phyloP scores from a whole-genome alignment of 768 basidiomycete species.

The Suillus subaureus region DNA sequence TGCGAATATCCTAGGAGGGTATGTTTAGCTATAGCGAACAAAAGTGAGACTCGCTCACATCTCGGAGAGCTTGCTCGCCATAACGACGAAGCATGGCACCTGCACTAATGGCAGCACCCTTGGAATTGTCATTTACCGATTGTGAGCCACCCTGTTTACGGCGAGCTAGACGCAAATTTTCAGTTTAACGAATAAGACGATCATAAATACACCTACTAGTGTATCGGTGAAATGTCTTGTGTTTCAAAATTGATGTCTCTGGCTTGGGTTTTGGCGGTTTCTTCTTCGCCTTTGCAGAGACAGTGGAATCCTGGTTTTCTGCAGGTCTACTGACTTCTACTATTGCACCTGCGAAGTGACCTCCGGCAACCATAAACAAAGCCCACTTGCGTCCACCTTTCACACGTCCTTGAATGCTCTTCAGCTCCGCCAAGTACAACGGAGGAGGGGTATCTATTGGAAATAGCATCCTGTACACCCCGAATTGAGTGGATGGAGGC shows the following conservation, averaged over 20 bases:
- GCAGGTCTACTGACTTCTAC: slow-evolving; percentile 64
- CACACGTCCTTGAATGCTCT: slow-evolving; percentile 58
- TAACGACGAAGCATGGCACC: slow-evolving; percentile 93
- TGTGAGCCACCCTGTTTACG: slow-evolving; percentile 98
- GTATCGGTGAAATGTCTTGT: slow-evolving; percentile 98
- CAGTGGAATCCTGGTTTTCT: slow-evolving; percentile 42
- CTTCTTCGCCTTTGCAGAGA: slow-evolving; percentile 46
- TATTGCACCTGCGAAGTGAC: slow-evolving; percentile 96
- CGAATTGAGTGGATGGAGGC: slow-evolving; percentile 84
- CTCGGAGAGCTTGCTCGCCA: slow-evolving; percentile 90
- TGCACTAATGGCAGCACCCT: slow-evolving; percentile 90
- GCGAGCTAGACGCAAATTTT: slow-evolving; percentile 63
- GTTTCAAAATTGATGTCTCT: slow-evolving; percentile 79
- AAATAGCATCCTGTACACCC: slow-evolving; percentile 80
- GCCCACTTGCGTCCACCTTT: slow-evolving; percentile 80
- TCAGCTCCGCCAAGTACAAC: slow-evolving; percentile 61
- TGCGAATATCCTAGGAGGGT: slow-evolving; percentile 76
- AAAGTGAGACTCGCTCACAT: slow-evolving; percentile 52
- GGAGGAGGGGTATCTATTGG: slow-evolving; percentile 44
- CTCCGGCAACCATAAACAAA: slow-evolving; percentile 95
- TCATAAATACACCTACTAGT: slow-evolving; percentile 70
- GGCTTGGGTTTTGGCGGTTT: slow-evolving; percentile 68
- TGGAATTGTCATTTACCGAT: slow-evolving; percentile 87
- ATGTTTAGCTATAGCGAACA: neutral
- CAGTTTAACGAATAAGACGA: slow-evolving; percentile 3